phyloP scores from a whole-genome alignment of 495 filamentous ascomycete genomes.

The Penicillium salamii region DNA sequence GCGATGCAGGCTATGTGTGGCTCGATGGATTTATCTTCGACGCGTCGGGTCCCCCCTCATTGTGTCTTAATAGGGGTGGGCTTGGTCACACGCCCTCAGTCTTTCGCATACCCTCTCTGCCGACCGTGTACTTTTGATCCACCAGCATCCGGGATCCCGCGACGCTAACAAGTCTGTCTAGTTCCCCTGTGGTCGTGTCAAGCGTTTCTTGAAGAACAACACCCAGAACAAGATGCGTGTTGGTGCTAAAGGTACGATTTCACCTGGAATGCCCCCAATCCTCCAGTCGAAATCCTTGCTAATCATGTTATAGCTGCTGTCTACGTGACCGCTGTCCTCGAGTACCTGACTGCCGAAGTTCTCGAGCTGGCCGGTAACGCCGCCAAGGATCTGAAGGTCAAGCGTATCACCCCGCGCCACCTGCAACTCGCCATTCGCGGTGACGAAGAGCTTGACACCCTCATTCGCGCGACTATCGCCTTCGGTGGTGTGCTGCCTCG shows the following conservation, averaged over 20 bases:
- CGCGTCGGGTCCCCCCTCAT: slow-evolving; percentile 24
- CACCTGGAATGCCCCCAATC: neutral
- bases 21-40: slow-evolving; percentile 11
- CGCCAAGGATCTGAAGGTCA: slow-evolving; percentile 98
- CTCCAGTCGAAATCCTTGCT: too few relatives aligned
- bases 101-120: slow-evolving; percentile 15
- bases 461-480: slow-evolving; percentile 96
- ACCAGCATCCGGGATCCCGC: neutral
- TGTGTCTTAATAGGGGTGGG: neutral
- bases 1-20: slow-evolving; percentile 8
- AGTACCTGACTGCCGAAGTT: slow-evolving; percentile 98
- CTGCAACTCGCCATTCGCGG: slow-evolving; percentile 97
- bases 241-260: slow-evolving; percentile 74
- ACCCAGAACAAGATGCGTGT: slow-evolving; percentile 99
- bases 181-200: slow-evolving; percentile 99
- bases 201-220: slow-evolving; percentile 99
- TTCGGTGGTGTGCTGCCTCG: slow-evolving; percentile 97
- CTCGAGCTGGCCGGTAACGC: slow-evolving; percentile 97
- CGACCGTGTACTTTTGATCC: neutral
- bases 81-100: neutral
- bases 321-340: slow-evolving; percentile 96
- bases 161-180: slow-evolving; percentile 37
- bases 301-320: slow-evolving; percentile 69
- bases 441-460: slow-evolving; percentile 95
- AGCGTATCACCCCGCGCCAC: slow-evolving; percentile 98